Conservation (phyloP, 768 basidiomycete genomes). For the Heimioporus sp. region DNA sequence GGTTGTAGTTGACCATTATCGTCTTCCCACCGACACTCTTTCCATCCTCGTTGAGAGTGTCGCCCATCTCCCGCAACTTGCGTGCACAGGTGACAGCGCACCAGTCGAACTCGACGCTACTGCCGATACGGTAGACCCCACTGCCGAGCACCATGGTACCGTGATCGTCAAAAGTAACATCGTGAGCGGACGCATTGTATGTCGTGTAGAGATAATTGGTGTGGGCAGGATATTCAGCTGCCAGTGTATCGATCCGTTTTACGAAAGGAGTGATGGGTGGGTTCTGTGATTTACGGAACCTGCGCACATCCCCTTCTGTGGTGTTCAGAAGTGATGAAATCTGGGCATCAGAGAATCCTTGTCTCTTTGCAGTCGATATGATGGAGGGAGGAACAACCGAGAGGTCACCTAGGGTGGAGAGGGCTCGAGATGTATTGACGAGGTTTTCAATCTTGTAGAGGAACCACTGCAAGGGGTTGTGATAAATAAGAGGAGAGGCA, state of each 20-base stretch:
- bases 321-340: conserved; percentile 79
- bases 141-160: conserved; percentile 99
- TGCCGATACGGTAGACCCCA: conserved; percentile 97
- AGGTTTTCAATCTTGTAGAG: conserved; percentile 99
- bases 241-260: conserved; percentile 98
- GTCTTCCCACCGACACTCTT: conserved; percentile 57
- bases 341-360: conserved; percentile 94
- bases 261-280: conserved; percentile 85
- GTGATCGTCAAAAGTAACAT: conserved; percentile 92
- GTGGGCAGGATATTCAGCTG: conserved; percentile 97
- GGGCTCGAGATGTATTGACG: conserved; percentile 76
- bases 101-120: conserved; percentile 99
- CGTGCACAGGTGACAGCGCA: conserved; percentile 99
- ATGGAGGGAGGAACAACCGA: conserved; percentile 70
- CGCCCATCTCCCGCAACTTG: conserved; percentile 85
- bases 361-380: conserved; percentile 84
- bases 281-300: conserved; percentile 79
- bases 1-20: conserved; percentile 99
- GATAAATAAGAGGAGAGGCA: neutral
- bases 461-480: conserved; percentile 71
- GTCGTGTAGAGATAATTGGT: conserved; percentile 99
- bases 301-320: conserved; percentile 77
- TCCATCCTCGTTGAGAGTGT: conserved; percentile 16
- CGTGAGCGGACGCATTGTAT: conserved; percentile 95
- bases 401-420: conserved; percentile 70